Base-by-base conservation (phyloP, 306 rosid genomes). In the Corylus americana region DNA sequence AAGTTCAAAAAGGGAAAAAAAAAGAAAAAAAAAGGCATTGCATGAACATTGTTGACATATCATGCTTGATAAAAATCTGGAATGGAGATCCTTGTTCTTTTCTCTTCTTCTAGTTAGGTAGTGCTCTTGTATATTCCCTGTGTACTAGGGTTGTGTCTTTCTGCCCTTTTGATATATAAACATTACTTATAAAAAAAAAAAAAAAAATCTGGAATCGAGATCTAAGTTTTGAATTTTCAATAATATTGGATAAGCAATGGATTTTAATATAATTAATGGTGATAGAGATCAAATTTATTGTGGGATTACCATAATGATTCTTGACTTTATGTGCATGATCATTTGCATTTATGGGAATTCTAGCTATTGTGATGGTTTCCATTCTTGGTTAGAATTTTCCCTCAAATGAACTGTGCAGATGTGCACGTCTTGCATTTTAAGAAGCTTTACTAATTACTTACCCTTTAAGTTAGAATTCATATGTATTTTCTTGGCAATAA, bases 331-430 rank as follows among this genome's bases (percentile, higher is more conserved):
- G 37, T 80, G 25, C 59, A 5, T 8, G 51, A 67, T 48, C 71
- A 50, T 78, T 70, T 71, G 54, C 17, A 27, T 18, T 31, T 29
- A 37, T 29, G 42, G 71, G 29, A 44, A 11, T 74, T 80, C 12
- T 55, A 11, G 25, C 44, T 70, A 0, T 14, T 12, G 22, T 71
- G 68, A 61, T 79, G 64, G 50, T 71, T 66, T 31, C 71, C 58
- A 44, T 57, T 55, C 47, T 50, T 31, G 35, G 11, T 31, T 55
- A 25, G 39, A 14, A 29, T 70, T 58, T 22, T 13, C 70, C 42
- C 45, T 10, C 2, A 5, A 44, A n/a, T 54, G 71, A 42, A 11
- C 50, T 39, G 27, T 0, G 10, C 37, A 20, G 5, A 39, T 1
- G 8, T 67, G 71, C 17, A 67, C 3, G 11, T 39, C 25, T 42